Evolutionary conservation across 345 rosid genomes (phyloP).

Genomic region (Lepidium sativum): DNA sequence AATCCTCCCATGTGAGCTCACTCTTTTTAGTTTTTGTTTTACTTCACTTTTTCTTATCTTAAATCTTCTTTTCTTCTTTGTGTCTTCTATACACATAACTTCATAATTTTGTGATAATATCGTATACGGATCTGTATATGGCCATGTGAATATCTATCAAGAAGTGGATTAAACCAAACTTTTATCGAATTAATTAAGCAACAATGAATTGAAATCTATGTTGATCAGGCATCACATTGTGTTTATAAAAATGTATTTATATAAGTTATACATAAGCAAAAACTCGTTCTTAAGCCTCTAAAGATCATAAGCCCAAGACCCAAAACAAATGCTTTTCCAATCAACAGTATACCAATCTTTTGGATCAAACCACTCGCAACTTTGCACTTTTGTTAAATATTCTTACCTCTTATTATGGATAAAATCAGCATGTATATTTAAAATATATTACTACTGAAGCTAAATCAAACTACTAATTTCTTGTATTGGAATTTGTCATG

Average conservation of each 20-base stretch:
- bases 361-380: not conserved
- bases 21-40: conserved; percentile 8
- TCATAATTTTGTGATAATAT: not conserved
- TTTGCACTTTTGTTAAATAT: not conserved
- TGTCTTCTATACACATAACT: not conserved
- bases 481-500: not conserved
- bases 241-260: not conserved
- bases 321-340: no score
- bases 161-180: not conserved
- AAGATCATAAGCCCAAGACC: not conserved
- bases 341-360: not conserved
- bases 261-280: not conserved
- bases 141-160: conserved; percentile 14
- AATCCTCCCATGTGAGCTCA: conserved; percentile 22
- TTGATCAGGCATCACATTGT: not conserved
- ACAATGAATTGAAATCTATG: not conserved
- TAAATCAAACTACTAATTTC: not conserved
- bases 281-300: not conserved
- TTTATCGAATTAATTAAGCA: not conserved
- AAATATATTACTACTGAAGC: not conserved
- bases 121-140: not conserved
- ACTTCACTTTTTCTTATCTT: conserved; percentile 1
- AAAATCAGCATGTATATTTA: not conserved
- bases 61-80: not conserved
- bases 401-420: not conserved